These are phyloP conservation scores for Colletotrichum plurivorum DNA, from an alignment of 2,329 filamentous ascomycete species.

Conservation along the genomic window DNA sequence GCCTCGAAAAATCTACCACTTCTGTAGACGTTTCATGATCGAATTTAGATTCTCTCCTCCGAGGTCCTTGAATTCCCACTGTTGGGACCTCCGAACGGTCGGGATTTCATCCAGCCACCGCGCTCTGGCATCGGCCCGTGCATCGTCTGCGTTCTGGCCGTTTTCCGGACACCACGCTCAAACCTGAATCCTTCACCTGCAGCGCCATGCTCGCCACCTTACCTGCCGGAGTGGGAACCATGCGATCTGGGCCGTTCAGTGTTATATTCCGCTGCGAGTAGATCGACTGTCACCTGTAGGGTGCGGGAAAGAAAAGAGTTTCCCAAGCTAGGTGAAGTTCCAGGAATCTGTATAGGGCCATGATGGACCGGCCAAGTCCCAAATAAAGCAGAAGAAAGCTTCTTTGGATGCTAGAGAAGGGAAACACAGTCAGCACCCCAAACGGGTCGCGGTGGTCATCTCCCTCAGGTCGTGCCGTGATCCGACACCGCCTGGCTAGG, in stretches of 20 bases:
- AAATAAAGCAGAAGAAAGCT: no score
- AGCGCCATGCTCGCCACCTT: not conserved
- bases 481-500: not conserved
- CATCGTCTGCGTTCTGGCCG: not conserved
- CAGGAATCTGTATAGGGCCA: no score
- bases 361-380: no score
- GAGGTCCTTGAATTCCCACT: not conserved
- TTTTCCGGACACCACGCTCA: constrained; percentile 2
- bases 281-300: no score
- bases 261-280: no score
- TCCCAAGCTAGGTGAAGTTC: no score
- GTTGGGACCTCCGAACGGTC: not conserved
- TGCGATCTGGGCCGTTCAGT: no score
- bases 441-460: not conserved
- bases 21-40: not conserved
- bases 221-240: no score
- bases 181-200: constrained; percentile 4
- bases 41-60: not conserved
- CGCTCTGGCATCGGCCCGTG: constrained; percentile 7
- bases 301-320: no score
- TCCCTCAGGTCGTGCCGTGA: not conserved
- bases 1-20: not conserved
- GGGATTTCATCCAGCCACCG: constrained; percentile 10
- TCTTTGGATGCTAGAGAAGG: no score
- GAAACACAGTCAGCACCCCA: not conserved